Evolutionary conservation across 2,329 filamentous ascomycete species (phyloP).

Genomic region (Colletotrichum limetticola): DNA sequence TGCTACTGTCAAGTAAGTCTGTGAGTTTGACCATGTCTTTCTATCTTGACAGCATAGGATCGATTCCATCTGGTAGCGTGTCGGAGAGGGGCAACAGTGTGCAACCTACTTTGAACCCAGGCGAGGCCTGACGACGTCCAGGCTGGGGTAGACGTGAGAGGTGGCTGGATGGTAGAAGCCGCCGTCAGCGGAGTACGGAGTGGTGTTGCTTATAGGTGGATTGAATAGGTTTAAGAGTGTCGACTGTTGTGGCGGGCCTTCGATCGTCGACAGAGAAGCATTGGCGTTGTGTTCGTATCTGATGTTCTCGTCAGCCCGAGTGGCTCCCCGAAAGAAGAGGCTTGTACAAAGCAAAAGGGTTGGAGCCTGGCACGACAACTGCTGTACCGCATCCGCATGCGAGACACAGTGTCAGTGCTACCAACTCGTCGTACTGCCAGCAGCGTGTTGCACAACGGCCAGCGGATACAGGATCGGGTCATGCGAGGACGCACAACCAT

Average conservation of each 20-base stretch:
- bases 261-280: constrained; percentile 63
- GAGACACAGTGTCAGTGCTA: constrained; percentile 44
- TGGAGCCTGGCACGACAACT: constrained; percentile 46
- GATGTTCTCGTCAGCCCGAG: constrained; percentile 42
- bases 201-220: constrained; percentile 57
- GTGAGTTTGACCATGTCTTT: constrained; percentile 38
- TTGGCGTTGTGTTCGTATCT: constrained; percentile 68
- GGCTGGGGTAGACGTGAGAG: constrained; percentile 56
- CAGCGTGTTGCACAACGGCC: constrained; percentile 55
- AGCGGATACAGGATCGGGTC: constrained; percentile 53
- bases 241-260: constrained; percentile 61
- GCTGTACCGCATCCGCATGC: constrained; percentile 50
- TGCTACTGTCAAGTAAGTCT: constrained; percentile 56
- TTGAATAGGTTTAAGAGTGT: constrained; percentile 64
- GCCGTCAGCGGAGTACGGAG: constrained; percentile 62
- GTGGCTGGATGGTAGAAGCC: constrained; percentile 59
- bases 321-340: constrained; percentile 14
- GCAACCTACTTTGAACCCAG: constrained; percentile 65
- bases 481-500: constrained; percentile 46
- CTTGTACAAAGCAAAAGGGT: constrained; percentile 38
- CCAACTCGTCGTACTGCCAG: constrained; percentile 57
- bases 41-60: constrained; percentile 28
- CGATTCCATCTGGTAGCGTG: constrained; percentile 20
- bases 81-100: constrained; percentile 32
- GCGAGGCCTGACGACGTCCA: constrained; percentile 65